A percentile compares a stretch with the other conserved stretches of the same genome.
Evolutionary conservation across 2,329 filamentous ascomycete species (phyloP).

Genomic region (Blastomyces parvus): DNA sequence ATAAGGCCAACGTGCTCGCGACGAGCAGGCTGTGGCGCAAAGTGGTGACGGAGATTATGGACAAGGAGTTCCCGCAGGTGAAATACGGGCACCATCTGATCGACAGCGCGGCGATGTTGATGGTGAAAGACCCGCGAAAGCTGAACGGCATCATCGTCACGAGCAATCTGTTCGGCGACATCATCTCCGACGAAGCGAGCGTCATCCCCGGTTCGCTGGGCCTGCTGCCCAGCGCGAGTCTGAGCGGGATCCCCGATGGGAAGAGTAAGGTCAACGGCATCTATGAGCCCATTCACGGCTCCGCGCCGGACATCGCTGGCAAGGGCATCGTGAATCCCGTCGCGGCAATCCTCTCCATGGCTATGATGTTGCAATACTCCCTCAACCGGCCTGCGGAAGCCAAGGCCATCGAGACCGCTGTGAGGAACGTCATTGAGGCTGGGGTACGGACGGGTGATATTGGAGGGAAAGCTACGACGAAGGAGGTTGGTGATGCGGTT

Average conservation of each 20-base stretch:
- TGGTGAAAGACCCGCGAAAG: slow-evolving; percentile 84
- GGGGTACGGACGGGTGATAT: slow-evolving; percentile 77
- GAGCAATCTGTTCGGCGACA: slow-evolving; percentile 91
- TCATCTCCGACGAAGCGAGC: slow-evolving; percentile 88
- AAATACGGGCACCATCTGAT: slow-evolving; percentile 83
- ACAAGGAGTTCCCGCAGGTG: slow-evolving; percentile 78
- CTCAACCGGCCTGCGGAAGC: slow-evolving; percentile 70
- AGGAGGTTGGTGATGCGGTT: slow-evolving; percentile 74
- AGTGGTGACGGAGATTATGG: slow-evolving; percentile 74
- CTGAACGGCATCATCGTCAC: slow-evolving; percentile 89
- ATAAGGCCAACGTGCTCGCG: slow-evolving; percentile 95
- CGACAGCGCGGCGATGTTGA: slow-evolving; percentile 92
- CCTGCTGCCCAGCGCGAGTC: slow-evolving; percentile 74
- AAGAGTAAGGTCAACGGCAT: slow-evolving; percentile 74
- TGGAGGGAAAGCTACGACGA: slow-evolving; percentile 64
- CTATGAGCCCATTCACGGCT: slow-evolving; percentile 95
- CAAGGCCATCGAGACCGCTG: slow-evolving; percentile 68
- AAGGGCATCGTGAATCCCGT: slow-evolving; percentile 87
- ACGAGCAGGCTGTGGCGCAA: slow-evolving; percentile 84
- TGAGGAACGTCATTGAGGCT: slow-evolving; percentile 66
- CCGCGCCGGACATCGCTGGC: slow-evolving; percentile 86
- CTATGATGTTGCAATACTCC: slow-evolving; percentile 95
- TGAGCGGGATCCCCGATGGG: slow-evolving; percentile 68
- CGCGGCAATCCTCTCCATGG: slow-evolving; percentile 80
- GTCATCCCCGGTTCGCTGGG: slow-evolving; percentile 89